phyloP scores from a whole-genome alignment of 2,329 filamentous ascomycete genomes.

The Aspergillus sp. region DNA sequence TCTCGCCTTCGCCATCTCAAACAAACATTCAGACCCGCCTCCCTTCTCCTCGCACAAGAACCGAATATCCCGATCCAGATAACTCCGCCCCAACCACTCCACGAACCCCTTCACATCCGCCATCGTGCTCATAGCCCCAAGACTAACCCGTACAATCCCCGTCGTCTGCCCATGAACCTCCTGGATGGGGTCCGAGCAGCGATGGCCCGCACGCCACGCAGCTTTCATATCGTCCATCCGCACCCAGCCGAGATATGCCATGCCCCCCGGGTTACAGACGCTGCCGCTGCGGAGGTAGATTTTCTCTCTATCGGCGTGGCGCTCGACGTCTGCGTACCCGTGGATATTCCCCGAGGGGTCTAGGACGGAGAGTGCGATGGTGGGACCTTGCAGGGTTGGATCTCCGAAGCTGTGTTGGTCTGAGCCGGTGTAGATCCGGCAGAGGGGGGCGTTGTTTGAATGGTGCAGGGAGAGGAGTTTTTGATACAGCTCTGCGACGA shows the following conservation, averaged over 20 bases:
- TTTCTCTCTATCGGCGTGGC: constrained; percentile 9
- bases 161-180: constrained; percentile 11
- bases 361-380: constrained; percentile 12
- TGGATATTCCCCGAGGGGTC: constrained; percentile 5
- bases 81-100: constrained; percentile 8
- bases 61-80: background rate
- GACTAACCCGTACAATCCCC: constrained; percentile 13
- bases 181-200: constrained; percentile 13
- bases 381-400: constrained; percentile 10
- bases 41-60: background rate
- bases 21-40: background rate
- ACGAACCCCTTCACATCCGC: constrained; percentile 10
- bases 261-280: constrained; percentile 17
- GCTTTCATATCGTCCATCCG: constrained; percentile 11
- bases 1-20: background rate
- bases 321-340: constrained; percentile 11
- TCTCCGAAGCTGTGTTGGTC: constrained; percentile 5
- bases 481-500: constrained; percentile 1
- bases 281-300: constrained; percentile 18
- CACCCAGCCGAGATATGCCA: constrained; percentile 10
- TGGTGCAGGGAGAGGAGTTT: constrained; percentile 9
- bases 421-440: constrained; percentile 11
- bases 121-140: constrained; percentile 17
- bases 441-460: constrained; percentile 8
- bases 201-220: constrained; percentile 13